A percentile compares a stretch with the other conserved stretches of the same genome.
phyloP scores from a whole-genome alignment of 805 yeast genomes.

The Zygosaccharomyces rouxii region DNA sequence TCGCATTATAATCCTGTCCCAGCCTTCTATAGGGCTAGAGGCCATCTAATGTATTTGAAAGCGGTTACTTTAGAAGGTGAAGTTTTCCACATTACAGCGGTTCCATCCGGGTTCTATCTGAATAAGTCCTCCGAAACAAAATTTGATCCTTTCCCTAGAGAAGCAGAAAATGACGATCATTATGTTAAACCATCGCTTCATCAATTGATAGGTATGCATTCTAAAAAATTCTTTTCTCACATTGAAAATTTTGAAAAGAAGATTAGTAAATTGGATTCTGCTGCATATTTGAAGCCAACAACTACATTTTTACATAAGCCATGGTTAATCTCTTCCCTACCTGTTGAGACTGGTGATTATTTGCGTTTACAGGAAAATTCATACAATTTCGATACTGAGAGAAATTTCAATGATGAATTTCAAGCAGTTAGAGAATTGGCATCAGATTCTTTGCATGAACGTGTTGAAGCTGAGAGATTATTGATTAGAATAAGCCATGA shows the following conservation, averaged over 20 bases:
- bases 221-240: conserved; percentile 56
- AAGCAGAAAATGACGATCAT: conserved; percentile 13
- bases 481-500: conserved; percentile 68
- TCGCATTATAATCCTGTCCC: conserved; percentile 90
- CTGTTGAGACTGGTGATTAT: conserved; percentile 46
- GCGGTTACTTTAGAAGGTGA: conserved; percentile 79
- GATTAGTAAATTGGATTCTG: conserved; percentile 44
- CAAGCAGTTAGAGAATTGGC: conserved; percentile 78
- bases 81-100: conserved; percentile 70
- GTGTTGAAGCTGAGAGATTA: conserved; percentile 70
- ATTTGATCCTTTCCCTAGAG: conserved; percentile 62
- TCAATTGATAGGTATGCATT: conserved; percentile 57
- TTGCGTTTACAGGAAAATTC: conserved; percentile 51
- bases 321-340: conserved; percentile 53
- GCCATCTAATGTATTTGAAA: conserved; percentile 75
- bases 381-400: conserved; percentile 36
- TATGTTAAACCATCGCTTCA: conserved; percentile 44
- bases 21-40: conserved; percentile 53
- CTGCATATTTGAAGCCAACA: conserved; percentile 57
- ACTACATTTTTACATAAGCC: conserved; percentile 62
- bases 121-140: conserved; percentile 60
- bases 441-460: conserved; percentile 51
- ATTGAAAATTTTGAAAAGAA: conserved; percentile 48
- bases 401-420: conserved; percentile 89
- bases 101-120: conserved; percentile 73